phyloP scores from a whole-genome alignment of 306 rosid genomes.

The Lathyrus oleraceus region DNA sequence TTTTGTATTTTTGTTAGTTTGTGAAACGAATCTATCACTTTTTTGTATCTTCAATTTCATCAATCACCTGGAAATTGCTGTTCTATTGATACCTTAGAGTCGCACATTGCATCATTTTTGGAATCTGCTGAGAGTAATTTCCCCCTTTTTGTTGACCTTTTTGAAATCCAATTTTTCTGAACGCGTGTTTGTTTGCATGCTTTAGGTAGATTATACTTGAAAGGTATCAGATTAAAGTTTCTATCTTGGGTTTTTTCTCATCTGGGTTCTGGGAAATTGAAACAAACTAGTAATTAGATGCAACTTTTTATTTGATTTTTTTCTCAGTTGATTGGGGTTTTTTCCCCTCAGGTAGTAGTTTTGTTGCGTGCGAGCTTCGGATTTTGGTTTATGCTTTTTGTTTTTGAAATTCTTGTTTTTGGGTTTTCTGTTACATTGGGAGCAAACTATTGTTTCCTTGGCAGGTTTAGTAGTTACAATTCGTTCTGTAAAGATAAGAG shows the following conservation, averaged over 20 bases:
- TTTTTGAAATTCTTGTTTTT: slow-evolving; percentile 7
- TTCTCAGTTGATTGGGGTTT: background rate
- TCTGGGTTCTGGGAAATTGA: slow-evolving; percentile 35
- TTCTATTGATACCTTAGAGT: slow-evolving; percentile 23
- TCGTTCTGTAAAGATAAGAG: slow-evolving; percentile 14
- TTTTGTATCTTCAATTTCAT: slow-evolving; percentile 34
- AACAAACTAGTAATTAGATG: slow-evolving; percentile 22
- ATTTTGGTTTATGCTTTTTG: background rate
- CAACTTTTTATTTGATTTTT: background rate
- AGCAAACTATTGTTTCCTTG: slow-evolving; percentile 34
- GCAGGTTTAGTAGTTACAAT: background rate
- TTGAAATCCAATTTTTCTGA: background rate
- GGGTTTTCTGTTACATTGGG: slow-evolving; percentile 48
- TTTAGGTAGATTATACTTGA: slow-evolving; percentile 30
- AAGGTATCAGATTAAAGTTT: slow-evolving; percentile 21
- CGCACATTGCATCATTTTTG: slow-evolving; percentile 42
- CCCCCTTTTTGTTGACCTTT: slow-evolving; percentile 7
- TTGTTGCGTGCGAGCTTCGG: background rate
- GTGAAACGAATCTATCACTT: slow-evolving; percentile 37
- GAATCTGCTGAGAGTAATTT: slow-evolving; percentile 32
- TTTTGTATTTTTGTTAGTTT: slow-evolving; percentile 27
- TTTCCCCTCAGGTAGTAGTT: background rate
- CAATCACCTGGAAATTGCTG: slow-evolving; percentile 26
- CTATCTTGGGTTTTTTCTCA: slow-evolving; percentile 35
- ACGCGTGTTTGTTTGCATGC: slow-evolving; percentile 16